These are phyloP conservation scores for Persicaria tinctoria DNA, from an alignment of 148 eudicot species.

Conservation along the genomic window DNA sequence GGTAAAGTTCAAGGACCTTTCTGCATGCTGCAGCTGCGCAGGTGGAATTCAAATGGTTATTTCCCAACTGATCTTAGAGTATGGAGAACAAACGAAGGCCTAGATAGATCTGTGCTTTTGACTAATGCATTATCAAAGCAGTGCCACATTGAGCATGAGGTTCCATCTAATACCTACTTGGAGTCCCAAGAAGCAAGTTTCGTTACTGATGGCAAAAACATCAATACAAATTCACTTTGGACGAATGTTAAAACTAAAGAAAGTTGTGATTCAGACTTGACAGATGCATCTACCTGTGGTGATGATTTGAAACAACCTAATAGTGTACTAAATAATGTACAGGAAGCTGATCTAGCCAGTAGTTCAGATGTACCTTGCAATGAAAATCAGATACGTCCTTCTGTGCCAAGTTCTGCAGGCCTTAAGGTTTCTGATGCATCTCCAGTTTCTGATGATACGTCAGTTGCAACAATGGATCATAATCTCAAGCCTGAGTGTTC, in stretches of 20 bases:
- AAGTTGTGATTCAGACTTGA: slow-evolving; percentile 23
- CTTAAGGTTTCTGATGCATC: slow-evolving; percentile 27
- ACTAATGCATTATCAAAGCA: slow-evolving; percentile 46
- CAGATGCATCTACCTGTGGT: slow-evolving; percentile 20
- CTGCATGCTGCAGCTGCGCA: slow-evolving; percentile 59
- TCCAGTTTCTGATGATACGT: slow-evolving; percentile 12
- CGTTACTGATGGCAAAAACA: slow-evolving; percentile 25
- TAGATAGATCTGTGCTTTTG: slow-evolving; percentile 55
- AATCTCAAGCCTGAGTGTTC: slow-evolving; percentile 12
- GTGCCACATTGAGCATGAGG: not conserved
- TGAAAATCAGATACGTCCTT: slow-evolving; percentile 25
- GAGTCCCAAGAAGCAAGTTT: slow-evolving; percentile 28
- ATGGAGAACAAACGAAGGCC: slow-evolving; percentile 52
- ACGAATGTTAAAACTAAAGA: slow-evolving; percentile 26
- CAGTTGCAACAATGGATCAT: not conserved
- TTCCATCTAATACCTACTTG: slow-evolving; percentile 11
- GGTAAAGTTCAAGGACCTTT: slow-evolving; percentile 91
- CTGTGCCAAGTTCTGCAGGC: slow-evolving; percentile 29
- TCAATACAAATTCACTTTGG: slow-evolving; percentile 20
- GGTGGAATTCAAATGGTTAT: slow-evolving; percentile 66
- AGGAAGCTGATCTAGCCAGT: slow-evolving; percentile 23
- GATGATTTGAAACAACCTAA: slow-evolving; percentile 22
- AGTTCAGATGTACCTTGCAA: slow-evolving; percentile 31
- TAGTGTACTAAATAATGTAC: slow-evolving; percentile 22
- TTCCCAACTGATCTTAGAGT: slow-evolving; percentile 77